phyloP scores from a whole-genome alignment of 306 rosid species.

The Casuarina glauca region DNA sequence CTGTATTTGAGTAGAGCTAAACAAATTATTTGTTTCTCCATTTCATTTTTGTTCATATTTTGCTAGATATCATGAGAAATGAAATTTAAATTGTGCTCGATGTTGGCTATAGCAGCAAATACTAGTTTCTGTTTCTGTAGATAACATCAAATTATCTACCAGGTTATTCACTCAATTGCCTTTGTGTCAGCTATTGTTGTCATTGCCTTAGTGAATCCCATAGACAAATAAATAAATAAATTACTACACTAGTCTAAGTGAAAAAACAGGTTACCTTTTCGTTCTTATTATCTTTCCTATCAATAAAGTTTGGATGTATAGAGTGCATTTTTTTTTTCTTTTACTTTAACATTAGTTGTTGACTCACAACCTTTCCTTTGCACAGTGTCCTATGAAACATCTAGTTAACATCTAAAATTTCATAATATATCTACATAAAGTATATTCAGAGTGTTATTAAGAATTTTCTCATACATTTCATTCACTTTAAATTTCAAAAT shows the following conservation, averaged over 20 bases:
- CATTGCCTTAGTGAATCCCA: not conserved
- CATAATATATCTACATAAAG: not conserved
- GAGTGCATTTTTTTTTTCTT: not conserved
- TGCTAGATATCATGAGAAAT: not conserved
- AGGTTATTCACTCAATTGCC: not conserved
- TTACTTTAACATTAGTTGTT: not conserved
- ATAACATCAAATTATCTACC: not conserved
- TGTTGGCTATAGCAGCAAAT: not conserved
- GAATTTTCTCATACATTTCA: not conserved
- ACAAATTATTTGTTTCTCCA: not conserved
- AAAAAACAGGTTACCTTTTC: not conserved
- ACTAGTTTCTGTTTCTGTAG: not conserved
- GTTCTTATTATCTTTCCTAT: not conserved
- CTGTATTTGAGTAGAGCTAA: not conserved
- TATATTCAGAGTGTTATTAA: not conserved
- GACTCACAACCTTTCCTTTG: not conserved
- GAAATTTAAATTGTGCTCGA: not conserved
- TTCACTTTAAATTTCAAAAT: not conserved
- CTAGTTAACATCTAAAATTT: not conserved
- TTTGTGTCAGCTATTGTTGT: not conserved
- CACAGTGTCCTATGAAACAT: not conserved
- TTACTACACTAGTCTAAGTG: not conserved
- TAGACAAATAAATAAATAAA: not conserved
- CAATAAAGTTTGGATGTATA: not conserved
- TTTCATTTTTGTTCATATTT: not conserved